Conservation (phyloP, 192 early-diverging fungal species). For the Fimicolochytrium jonesii region DNA sequence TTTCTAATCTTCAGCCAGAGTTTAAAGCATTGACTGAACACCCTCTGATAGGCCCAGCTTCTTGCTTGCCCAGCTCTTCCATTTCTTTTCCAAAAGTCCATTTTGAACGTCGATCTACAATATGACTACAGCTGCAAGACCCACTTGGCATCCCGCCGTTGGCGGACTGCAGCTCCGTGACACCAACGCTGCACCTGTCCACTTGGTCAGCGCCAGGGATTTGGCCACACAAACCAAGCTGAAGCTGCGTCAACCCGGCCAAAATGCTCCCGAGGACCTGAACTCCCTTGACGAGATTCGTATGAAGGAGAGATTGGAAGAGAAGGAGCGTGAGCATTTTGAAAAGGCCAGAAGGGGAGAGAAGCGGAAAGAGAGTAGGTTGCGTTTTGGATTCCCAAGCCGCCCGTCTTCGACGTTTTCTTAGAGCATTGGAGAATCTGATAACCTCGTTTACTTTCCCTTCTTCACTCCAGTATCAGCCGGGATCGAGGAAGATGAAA, state of each 20-base stretch:
- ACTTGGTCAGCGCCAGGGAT: conserved; percentile 28
- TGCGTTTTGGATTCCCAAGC: too few species aligned
- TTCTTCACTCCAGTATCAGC: not conserved
- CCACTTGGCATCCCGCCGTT: conserved; percentile 51
- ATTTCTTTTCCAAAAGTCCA: too few species aligned
- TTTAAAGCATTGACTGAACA: too few species aligned
- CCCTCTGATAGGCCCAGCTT: too few species aligned
- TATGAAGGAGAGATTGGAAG: conserved; percentile 34
- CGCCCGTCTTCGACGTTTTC: too few species aligned
- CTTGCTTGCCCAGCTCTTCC: too few species aligned
- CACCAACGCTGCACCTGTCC: conserved; percentile 35
- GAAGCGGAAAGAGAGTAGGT: conserved; percentile 11
- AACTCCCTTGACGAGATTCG: conserved; percentile 20
- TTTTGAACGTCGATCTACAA: not conserved
- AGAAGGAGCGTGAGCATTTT: conserved; percentile 32
- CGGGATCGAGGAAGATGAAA: not conserved
- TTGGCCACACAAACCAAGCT: conserved; percentile 41
- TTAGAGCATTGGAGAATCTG: too few species aligned
- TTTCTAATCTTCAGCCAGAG: too few species aligned
- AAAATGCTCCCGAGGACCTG: conserved; percentile 42
- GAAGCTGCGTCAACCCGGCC: conserved; percentile 45
- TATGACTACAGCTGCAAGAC: conserved; percentile 30
- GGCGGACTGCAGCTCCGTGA: conserved; percentile 48
- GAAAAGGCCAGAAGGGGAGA: conserved; percentile 18
- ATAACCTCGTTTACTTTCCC: too few species aligned